Percentiles rank a stretch among this genome's conserved stretches.
These are phyloP conservation scores for Aegilops umbellulata DNA, from an alignment of 176 grass and related monocot species.

Conservation along the genomic window DNA sequence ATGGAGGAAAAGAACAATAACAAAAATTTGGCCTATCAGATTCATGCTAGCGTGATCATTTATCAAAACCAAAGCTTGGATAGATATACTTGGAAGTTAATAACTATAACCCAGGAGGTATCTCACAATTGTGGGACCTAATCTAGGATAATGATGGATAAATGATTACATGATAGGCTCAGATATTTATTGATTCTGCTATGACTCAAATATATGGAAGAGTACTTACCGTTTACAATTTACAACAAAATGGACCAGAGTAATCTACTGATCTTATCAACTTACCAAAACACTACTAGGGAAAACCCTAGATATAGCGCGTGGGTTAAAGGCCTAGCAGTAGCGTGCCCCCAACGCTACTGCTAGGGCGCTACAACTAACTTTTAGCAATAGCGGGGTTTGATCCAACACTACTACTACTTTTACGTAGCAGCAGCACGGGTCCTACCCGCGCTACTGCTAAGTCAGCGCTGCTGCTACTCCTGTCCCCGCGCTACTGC, in stretches of 20 bases:
- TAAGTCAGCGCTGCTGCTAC: no score
- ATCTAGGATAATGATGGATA: background rate
- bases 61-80: conserved; percentile 17
- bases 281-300: background rate
- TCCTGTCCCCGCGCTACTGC: no score
- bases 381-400: no score
- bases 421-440: no score
- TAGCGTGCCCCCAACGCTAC: no score
- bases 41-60: conserved; percentile 3
- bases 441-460: no score
- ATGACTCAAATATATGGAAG: conserved; percentile 7
- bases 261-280: background rate
- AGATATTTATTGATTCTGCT: conserved; percentile 12
- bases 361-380: no score
- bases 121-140: conserved; percentile 3
- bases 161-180: background rate
- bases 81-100: conserved; percentile 20
- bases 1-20: conserved; percentile 13
- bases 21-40: background rate
- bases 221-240: background rate
- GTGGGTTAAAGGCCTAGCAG: no score
- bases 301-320: no score
- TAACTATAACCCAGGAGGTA: conserved; percentile 24
- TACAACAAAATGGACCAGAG: background rate
- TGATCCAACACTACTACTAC: no score